phyloP scores from a whole-genome alignment of 768 basidiomycete species.

The Obba rivulosa region DNA sequence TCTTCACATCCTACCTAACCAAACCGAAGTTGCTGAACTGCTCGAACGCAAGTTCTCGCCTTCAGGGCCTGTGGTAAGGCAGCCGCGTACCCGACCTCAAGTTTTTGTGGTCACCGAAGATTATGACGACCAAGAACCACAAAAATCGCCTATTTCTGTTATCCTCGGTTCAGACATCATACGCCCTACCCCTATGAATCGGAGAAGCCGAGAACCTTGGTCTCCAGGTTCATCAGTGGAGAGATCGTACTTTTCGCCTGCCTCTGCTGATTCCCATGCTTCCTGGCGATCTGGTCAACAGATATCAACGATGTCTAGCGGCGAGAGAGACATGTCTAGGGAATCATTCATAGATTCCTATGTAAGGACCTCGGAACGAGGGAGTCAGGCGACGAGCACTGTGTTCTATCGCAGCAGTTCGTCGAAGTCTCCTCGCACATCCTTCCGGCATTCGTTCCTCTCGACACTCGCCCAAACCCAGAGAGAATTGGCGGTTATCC shows the following conservation, averaged over 20 bases:
- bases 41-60: conserved; percentile 7
- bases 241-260: background rate
- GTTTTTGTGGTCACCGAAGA: conserved; percentile 9
- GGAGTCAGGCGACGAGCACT: background rate
- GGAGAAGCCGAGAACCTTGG: conserved; percentile 3
- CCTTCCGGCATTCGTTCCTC: no score
- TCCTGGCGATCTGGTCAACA: background rate
- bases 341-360: no score
- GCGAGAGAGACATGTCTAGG: background rate
- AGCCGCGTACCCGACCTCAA: conserved; percentile 6
- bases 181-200: conserved; percentile 8
- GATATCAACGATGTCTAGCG: background rate
- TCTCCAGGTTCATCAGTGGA: conserved; percentile 6
- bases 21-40: conserved; percentile 15
- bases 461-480: no score
- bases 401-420: background rate
- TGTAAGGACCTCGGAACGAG: no score
- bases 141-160: conserved; percentile 3
- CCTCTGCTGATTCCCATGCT: background rate
- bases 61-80: conserved; percentile 2
- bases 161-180: conserved; percentile 28
- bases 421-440: no score
- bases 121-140: conserved; percentile 2
- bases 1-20: conserved; percentile 20
- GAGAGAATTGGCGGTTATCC: no score